Percentiles rank a stretch among this genome's conserved stretches.
phyloP scores from a whole-genome alignment of 1,284 basidiomycete genomes.

The Golubevia pallescens region DNA sequence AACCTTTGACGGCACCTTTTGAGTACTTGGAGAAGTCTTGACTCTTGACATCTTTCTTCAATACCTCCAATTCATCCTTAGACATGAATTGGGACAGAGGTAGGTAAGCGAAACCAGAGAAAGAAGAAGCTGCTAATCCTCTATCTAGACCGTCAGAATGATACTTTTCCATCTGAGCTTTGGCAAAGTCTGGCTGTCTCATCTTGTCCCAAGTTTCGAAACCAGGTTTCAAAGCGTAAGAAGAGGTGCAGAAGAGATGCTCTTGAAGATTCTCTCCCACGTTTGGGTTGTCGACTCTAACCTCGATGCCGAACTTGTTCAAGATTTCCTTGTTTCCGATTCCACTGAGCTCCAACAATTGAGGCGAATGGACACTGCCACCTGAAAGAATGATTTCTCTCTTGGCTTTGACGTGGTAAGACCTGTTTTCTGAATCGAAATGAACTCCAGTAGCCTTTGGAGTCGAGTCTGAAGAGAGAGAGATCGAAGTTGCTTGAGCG shows the following conservation, averaged over 20 bases:
- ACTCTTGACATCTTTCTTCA: conserved; percentile 21
- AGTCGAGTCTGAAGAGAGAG: conserved; percentile 16
- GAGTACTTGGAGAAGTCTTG: conserved; percentile 29
- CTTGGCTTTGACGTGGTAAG: conserved; percentile 5
- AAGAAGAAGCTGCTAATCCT: conserved; percentile 36
- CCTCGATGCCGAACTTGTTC: no score
- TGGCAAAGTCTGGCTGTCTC: conserved; percentile 39
- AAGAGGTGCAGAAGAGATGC: conserved; percentile 44
- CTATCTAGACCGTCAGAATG: conserved; percentile 26
- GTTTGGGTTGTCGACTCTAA: no score
- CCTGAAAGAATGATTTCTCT: no score
- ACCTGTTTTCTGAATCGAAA: conserved; percentile 23
- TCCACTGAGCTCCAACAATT: no score
- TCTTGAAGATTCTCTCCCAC: no score
- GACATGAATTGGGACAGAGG: conserved; percentile 33
- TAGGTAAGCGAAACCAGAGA: conserved; percentile 40
- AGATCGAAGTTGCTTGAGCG: conserved; percentile 29
- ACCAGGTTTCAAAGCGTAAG: conserved; percentile 42
- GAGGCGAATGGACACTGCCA: no score
- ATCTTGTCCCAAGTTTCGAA: conserved; percentile 43
- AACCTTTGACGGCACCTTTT: conserved; percentile 26
- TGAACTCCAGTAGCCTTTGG: conserved; percentile 33
- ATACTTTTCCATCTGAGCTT: conserved; percentile 37
- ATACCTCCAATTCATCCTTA: conserved; percentile 21
- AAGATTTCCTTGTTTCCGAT: no score